Evolutionary conservation across 306 rosid genomes (phyloP).

Genomic region (Hippophae tibetana): DNA sequence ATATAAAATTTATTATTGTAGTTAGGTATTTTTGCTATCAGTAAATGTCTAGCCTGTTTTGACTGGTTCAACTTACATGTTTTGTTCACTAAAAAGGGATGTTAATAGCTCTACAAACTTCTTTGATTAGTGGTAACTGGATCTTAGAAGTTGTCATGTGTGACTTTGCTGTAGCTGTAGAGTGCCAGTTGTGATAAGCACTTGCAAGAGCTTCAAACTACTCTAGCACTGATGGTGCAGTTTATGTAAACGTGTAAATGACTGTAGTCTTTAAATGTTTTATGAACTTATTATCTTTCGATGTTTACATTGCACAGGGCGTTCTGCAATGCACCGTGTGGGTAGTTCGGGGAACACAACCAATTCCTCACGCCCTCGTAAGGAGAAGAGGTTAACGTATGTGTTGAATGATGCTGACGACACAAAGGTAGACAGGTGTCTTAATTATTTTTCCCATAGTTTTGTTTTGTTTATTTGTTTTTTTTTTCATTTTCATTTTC

Average conservation of each 20-base stretch:
- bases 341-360: conserved; percentile 85
- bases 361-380: conserved; percentile 83
- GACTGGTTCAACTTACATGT: too few species aligned
- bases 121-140: too few species aligned
- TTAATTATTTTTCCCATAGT: conserved; percentile 3
- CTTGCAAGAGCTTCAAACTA: background rate
- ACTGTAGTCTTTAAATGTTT: background rate
- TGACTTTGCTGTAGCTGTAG: too few species aligned
- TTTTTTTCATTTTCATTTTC: conserved; percentile 6
- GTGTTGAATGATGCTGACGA: conserved; percentile 77
- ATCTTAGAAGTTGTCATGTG: too few species aligned
- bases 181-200: too few species aligned
- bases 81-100: too few species aligned
- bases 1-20: too few species aligned
- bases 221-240: background rate
- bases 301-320: conserved; percentile 17
- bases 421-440: conserved; percentile 47
- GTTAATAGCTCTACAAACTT: too few species aligned
- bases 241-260: background rate
- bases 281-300: conserved; percentile 6
- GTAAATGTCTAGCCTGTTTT: too few species aligned
- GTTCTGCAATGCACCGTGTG: conserved; percentile 93
- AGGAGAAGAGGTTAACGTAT: conserved; percentile 87
- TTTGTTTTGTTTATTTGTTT: conserved; percentile 12
- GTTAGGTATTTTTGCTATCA: too few species aligned